Evolutionary conservation across 2,329 filamentous ascomycete species (phyloP).

Genomic region (Colletotrichum sp.): DNA sequence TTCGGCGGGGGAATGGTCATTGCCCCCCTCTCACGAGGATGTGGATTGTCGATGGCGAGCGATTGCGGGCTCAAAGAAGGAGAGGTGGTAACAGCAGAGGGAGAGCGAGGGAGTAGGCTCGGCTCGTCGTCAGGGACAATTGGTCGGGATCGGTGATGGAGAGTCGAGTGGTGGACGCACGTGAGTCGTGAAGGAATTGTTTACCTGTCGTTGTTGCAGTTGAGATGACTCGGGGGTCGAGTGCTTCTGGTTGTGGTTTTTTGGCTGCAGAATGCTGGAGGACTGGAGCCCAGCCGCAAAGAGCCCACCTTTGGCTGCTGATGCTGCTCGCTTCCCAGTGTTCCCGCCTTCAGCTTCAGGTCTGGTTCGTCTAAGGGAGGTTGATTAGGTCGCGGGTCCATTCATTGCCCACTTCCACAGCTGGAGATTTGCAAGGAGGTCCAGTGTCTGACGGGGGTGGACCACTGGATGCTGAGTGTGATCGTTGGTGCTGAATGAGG

Average conservation of each 20-base stretch:
- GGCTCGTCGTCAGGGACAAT: neutral
- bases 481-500: neutral
- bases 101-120: neutral
- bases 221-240: slow-evolving; percentile 5
- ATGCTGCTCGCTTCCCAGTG: neutral
- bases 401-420: neutral
- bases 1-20: slow-evolving; percentile 20
- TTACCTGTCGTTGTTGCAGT: slow-evolving; percentile 9
- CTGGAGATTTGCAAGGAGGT: neutral
- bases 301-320: neutral
- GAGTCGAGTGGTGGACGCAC: neutral
- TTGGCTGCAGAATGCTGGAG: slow-evolving; percentile 16
- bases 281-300: slow-evolving; percentile 7
- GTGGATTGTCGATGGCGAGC: slow-evolving; percentile 2
- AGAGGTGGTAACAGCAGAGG: neutral
- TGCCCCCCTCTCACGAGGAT: slow-evolving; percentile 20
- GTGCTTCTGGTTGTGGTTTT: neutral
- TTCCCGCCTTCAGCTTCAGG: neutral
- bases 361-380: neutral
- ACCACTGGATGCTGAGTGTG: neutral
- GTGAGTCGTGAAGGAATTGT: slow-evolving; percentile 14
- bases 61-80: neutral
- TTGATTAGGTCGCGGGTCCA: neutral
- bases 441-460: neutral
- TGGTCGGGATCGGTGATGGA: neutral